phyloP scores from a whole-genome alignment of 495 filamentous ascomycete genomes.

The Aspergillus hancockii region DNA sequence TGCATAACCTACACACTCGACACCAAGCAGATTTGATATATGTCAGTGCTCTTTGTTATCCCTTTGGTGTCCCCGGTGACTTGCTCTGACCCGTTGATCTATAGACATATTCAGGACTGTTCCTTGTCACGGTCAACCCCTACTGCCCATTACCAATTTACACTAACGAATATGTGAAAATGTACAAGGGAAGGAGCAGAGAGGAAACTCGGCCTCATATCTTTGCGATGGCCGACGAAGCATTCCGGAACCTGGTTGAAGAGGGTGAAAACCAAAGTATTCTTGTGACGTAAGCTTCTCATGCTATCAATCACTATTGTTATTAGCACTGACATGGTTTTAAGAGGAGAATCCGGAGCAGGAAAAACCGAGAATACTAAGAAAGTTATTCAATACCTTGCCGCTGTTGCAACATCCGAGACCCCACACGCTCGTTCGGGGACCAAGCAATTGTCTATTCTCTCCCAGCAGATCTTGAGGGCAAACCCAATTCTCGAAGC shows the following conservation, averaged over 20 bases:
- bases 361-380: constrained; percentile 99
- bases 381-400: constrained; percentile 98
- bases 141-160: constrained; percentile 96
- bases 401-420: constrained; percentile 86
- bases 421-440: constrained; percentile 64
- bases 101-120: constrained; percentile 93
- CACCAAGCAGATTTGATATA: constrained; percentile 97
- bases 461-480: constrained; percentile 95
- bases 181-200: constrained; percentile 86
- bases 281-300: constrained; percentile 71
- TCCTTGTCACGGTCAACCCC: constrained; percentile 95
- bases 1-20: constrained; percentile 91
- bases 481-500: constrained; percentile 98
- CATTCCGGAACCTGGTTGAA: constrained; percentile 92
- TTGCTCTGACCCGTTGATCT: constrained; percentile 10
- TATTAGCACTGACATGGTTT: constrained; percentile 9
- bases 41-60: constrained; percentile 40
- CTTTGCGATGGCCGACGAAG: constrained; percentile 97
- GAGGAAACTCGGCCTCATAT: constrained; percentile 98
- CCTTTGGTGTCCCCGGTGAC: background rate
- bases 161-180: constrained; percentile 92
- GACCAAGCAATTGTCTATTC: constrained; percentile 70
- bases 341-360: constrained; percentile 88
- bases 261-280: constrained; percentile 97
- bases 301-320: background rate